phyloP scores from a whole-genome alignment of 805 yeast genomes.

The Candida ortonii region DNA sequence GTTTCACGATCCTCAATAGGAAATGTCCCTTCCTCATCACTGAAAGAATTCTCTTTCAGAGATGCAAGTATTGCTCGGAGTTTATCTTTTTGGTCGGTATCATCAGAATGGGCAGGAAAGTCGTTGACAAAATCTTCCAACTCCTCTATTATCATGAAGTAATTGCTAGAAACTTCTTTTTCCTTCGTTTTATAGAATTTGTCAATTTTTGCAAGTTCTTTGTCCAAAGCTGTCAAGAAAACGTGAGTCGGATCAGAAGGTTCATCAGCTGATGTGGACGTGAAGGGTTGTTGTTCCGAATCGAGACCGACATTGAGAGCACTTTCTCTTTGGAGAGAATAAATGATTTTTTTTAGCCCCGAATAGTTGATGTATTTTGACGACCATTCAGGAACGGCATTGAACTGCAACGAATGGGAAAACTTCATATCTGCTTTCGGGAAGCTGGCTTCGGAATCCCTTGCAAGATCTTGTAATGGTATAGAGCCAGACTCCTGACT shows the following conservation, averaged over 20 bases:
- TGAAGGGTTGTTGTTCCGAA: constrained; percentile 28
- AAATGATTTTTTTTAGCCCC: constrained; percentile 78
- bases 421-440: constrained; percentile 65
- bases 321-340: constrained; percentile 70
- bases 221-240: constrained; percentile 72
- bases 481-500: constrained; percentile 14
- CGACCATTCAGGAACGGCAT: constrained; percentile 98
- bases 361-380: constrained; percentile 89
- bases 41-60: constrained; percentile 11
- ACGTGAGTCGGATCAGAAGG: constrained; percentile 48
- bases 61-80: constrained; percentile 17
- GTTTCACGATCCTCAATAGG: background rate
- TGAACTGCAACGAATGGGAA: constrained; percentile 90
- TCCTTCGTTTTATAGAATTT: constrained; percentile 71
- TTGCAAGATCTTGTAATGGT: constrained; percentile 21
- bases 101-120: constrained; percentile 24
- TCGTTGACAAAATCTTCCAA: constrained; percentile 55
- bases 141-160: constrained; percentile 58
- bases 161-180: constrained; percentile 47
- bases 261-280: constrained; percentile 32
- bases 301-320: constrained; percentile 25
- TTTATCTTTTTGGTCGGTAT: constrained; percentile 13
- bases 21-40: constrained; percentile 8
- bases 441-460: constrained; percentile 1
- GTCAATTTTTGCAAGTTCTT: constrained; percentile 74